Conservation (phyloP, 805 yeast species). For the Starmera quercuum region DNA sequence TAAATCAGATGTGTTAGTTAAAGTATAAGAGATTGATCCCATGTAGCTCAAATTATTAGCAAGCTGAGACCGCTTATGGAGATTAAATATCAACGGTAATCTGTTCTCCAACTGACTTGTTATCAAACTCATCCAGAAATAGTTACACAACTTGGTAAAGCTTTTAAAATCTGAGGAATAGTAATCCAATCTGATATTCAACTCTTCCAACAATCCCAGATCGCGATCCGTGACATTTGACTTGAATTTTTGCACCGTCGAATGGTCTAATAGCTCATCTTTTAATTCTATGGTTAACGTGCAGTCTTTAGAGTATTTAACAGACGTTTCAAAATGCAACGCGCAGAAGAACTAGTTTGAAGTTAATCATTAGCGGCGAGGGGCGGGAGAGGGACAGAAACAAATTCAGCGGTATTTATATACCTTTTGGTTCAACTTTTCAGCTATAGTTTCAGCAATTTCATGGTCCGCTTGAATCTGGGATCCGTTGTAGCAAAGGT, state of each 20-base stretch:
- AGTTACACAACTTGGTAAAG: conserved; percentile 14
- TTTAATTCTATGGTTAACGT: background rate
- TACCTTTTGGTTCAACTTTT: no score
- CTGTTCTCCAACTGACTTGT: conserved; percentile 22
- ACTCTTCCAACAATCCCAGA: background rate
- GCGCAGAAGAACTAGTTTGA: background rate
- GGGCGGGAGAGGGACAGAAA: no score
- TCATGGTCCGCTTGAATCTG: no score
- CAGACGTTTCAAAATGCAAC: background rate
- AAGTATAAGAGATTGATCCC: conserved; percentile 18
- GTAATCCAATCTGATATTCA: background rate
- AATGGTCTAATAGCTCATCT: background rate
- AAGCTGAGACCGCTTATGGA: conserved; percentile 12
- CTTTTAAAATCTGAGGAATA: background rate
- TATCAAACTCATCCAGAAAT: conserved; percentile 19
- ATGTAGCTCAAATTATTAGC: conserved; percentile 12
- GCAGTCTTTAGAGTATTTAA: background rate
- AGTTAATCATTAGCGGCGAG: no score
- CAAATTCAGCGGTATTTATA: no score
- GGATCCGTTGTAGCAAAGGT: no score
- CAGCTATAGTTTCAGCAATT: no score
- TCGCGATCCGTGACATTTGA: background rate
- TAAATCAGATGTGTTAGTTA: conserved; percentile 13
- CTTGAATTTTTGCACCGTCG: background rate
- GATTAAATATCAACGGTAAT: conserved; percentile 23